These are phyloP conservation scores for Zygosaccharomyces sapae DNA, from an alignment of 1,139 yeast genomes.

Conservation along the genomic window DNA sequence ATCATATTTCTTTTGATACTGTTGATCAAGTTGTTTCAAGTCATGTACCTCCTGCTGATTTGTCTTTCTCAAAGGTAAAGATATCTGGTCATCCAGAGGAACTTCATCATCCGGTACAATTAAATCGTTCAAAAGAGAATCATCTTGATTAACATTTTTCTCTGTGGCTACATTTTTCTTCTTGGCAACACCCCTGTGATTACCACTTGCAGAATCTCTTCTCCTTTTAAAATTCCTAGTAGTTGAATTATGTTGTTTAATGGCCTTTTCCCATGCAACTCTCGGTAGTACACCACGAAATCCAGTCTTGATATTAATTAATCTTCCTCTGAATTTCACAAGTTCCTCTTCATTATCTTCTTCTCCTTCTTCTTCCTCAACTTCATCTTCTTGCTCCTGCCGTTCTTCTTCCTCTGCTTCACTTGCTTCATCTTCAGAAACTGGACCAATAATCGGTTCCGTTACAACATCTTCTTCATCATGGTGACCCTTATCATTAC, in stretches of 20 bases:
- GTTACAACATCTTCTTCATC: not conserved
- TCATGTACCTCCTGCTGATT: slow-evolving; percentile 3
- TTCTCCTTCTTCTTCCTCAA: slow-evolving; percentile 1
- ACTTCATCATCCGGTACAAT: slow-evolving; percentile 18
- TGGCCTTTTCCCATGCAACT: slow-evolving; percentile 31
- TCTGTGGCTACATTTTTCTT: slow-evolving; percentile 13
- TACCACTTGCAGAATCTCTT: slow-evolving; percentile 5
- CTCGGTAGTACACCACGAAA: slow-evolving; percentile 34
- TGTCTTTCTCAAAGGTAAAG: not conserved
- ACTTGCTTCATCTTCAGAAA: slow-evolving; percentile 5
- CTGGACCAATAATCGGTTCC: not conserved
- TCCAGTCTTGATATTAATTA: slow-evolving; percentile 28
- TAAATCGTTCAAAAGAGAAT: slow-evolving; percentile 20
- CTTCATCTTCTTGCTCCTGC: not conserved
- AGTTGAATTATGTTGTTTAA: slow-evolving; percentile 10
- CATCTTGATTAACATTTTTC: slow-evolving; percentile 15
- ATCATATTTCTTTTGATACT: slow-evolving; percentile 14
- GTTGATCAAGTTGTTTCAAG: slow-evolving; percentile 11
- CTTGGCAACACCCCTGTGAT: slow-evolving; percentile 27
- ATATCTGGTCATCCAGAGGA: not conserved
- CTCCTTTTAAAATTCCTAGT: not conserved
- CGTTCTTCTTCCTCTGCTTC: not conserved
- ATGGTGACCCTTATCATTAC: not conserved
- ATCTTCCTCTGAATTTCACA: slow-evolving; percentile 31
- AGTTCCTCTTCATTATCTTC: slow-evolving; percentile 7